These are phyloP conservation scores for Lyophyllum semitale DNA, from an alignment of 768 basidiomycete genomes.

Conservation along the genomic window DNA sequence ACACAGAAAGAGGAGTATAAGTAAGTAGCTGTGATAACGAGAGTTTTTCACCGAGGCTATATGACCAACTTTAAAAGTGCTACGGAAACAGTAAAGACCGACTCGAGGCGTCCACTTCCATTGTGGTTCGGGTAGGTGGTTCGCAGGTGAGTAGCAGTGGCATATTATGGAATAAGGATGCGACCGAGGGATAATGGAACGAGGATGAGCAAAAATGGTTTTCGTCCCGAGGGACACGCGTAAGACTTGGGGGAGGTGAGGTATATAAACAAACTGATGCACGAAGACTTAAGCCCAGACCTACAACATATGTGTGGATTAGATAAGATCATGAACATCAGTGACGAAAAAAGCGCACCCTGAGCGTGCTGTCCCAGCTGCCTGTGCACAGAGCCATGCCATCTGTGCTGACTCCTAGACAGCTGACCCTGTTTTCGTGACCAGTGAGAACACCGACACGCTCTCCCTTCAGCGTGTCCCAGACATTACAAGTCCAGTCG, in stretches of 20 bases:
- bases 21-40: conserved; percentile 28
- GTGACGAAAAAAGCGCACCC: conserved; percentile 54
- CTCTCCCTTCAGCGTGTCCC: conserved; percentile 98
- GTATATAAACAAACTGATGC: conserved; percentile 21
- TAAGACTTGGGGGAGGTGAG: conserved; percentile 16
- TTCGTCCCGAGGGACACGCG: conserved; percentile 17
- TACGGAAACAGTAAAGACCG: conserved; percentile 58
- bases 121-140: conserved; percentile 35
- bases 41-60: conserved; percentile 26
- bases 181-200: conserved; percentile 24
- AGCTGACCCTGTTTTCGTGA: conserved; percentile 97
- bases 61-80: conserved; percentile 32
- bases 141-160: conserved; percentile 59
- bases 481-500: conserved; percentile 99
- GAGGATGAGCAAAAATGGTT: conserved; percentile 17
- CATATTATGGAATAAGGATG: conserved; percentile 48
- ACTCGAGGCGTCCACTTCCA: conserved; percentile 55
- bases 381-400: conserved; percentile 99
- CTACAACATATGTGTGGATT: conserved; percentile 37
- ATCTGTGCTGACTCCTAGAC: conserved; percentile 92
- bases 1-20: conserved; percentile 36
- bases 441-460: conserved; percentile 96
- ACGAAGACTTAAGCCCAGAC: conserved; percentile 78
- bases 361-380: conserved; percentile 95
- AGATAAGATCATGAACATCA: neutral